Conservation (phyloP, 208 protist genomes). For the Trypanosoma congolense region DNA sequence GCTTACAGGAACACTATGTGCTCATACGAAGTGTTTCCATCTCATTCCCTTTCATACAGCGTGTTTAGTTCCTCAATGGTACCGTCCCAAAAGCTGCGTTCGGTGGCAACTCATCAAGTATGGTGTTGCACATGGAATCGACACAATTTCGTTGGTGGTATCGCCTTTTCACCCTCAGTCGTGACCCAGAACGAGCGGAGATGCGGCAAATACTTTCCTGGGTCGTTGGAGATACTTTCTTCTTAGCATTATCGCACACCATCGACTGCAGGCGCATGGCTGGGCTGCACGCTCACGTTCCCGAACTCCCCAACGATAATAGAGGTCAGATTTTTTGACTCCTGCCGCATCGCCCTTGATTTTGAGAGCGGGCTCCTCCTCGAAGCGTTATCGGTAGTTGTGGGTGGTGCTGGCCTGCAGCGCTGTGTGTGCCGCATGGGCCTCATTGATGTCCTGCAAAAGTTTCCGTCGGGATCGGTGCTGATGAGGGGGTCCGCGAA, state of each 20-base stretch:
- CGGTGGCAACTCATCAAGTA: conserved; percentile 6
- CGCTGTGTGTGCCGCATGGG: conserved; percentile 90
- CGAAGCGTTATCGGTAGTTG: conserved; percentile 59
- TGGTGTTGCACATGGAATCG: no score
- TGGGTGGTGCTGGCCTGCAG: conserved; percentile 64
- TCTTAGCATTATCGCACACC: conserved; percentile 73
- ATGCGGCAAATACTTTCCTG: conserved; percentile 80
- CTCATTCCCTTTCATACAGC: conserved; percentile 85
- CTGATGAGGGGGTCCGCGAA: conserved; percentile 89
- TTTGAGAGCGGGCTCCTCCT: conserved; percentile 82
- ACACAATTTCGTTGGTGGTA: no score
- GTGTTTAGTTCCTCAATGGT: conserved; percentile 91
- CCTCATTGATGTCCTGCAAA: conserved; percentile 91
- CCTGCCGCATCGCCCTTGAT: conserved; percentile 59
- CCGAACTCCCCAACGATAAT: conserved; percentile 43
- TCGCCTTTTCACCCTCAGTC: no score
- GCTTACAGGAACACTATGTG: conserved; percentile 67
- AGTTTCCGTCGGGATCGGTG: conserved; percentile 82
- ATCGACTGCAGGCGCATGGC: conserved; percentile 93
- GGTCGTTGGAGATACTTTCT: conserved; percentile 75
- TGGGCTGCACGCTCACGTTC: conserved; percentile 82
- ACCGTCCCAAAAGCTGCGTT: conserved; percentile 75
- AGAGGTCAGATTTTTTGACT: no score
- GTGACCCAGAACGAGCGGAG: conserved; percentile 33
- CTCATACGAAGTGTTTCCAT: conserved; percentile 92